Evolutionary conservation across 2,329 filamentous ascomycete genomes (phyloP), one percentile per base, ranked within the genome.

Genomic region (Ceratocystiopsis sp.): DNA sequence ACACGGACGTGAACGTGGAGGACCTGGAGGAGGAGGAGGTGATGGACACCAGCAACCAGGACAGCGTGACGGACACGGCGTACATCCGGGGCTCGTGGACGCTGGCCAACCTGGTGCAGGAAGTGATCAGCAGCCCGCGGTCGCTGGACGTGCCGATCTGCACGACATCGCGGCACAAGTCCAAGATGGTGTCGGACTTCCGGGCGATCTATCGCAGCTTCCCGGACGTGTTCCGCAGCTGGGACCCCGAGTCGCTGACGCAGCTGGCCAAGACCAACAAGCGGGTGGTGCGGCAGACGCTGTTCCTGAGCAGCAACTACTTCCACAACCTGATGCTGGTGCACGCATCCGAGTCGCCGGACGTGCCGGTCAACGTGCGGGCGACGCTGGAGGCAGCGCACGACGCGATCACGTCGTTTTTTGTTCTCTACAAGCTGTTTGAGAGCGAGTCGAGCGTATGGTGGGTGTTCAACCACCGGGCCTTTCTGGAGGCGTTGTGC

Each of bases 401-500:
- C 52, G 79, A 82, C 54, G 82, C 82, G 5, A 73, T 89, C 39
- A 71, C 68, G 38, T 67, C 80, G 1, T 89, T 86, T 55, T 86
- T 87, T 57, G 67, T 85, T 45, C 67, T 86, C 8, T 83, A 78
- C 59, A 65, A 64, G 35, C 61, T 84, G 13, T 76, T 86, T 48
- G 74, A 79, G 50, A 65, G 66, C 15, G 83, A 89, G 61, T 80
- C 80, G 1, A 70, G 77, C 14, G 81, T 86, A 1, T 87, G 82
- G 82, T 89, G 82, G 82, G 80, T 84, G 1, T 84, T 86, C 51
- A 83, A 85, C 56, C 83, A 87, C 55, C 66, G 83, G 1, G 82
- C 82, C 0, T 87, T 87, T 54, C 67, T 87, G 42, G 82, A 87
- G 62, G 79, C 79, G 32, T 57, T 78, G 54, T 83, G 74, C 59